Evolutionary conservation across 2,329 filamentous ascomycete species (phyloP).

Genomic region (Chaetomium sp.): DNA sequence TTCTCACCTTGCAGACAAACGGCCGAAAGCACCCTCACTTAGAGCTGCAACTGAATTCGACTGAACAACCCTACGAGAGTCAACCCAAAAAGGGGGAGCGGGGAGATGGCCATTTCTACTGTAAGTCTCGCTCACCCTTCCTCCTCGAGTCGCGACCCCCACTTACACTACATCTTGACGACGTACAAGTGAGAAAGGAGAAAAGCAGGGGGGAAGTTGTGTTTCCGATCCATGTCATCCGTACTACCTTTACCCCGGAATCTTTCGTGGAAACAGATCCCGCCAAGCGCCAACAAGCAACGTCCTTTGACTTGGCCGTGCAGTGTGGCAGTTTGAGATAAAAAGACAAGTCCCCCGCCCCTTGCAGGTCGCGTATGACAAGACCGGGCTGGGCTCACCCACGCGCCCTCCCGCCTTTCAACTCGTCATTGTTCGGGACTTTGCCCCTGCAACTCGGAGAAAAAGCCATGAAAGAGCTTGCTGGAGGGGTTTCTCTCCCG

Average conservation of each 20-base stretch:
- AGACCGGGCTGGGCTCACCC: neutral
- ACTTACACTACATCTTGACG: no score
- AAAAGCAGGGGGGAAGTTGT: neutral
- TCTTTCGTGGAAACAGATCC: neutral
- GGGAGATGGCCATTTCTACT: no score
- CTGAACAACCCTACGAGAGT: no score
- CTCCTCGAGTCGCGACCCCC: no score
- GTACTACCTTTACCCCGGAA: conserved; percentile 1
- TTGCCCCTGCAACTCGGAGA: conserved; percentile 1
- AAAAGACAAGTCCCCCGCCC: neutral
- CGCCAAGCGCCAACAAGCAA: neutral
- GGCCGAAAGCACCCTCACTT: neutral
- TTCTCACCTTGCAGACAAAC: neutral
- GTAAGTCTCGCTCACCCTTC: no score
- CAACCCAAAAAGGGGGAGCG: no score
- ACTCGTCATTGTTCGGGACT: no score
- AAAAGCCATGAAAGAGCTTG: neutral
- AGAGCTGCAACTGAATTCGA: no score
- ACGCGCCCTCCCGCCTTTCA: no score
- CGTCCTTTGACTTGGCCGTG: neutral
- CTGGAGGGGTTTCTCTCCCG: no score
- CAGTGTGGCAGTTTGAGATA: conserved; percentile 4
- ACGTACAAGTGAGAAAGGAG: no score
- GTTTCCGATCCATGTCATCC: neutral
- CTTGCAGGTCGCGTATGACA: conserved; percentile 1